Evolutionary conservation across 768 basidiomycete genomes (phyloP), one percentile per base, ranked within the genome.

Genomic region (Cyclocybe cylindracea): DNA sequence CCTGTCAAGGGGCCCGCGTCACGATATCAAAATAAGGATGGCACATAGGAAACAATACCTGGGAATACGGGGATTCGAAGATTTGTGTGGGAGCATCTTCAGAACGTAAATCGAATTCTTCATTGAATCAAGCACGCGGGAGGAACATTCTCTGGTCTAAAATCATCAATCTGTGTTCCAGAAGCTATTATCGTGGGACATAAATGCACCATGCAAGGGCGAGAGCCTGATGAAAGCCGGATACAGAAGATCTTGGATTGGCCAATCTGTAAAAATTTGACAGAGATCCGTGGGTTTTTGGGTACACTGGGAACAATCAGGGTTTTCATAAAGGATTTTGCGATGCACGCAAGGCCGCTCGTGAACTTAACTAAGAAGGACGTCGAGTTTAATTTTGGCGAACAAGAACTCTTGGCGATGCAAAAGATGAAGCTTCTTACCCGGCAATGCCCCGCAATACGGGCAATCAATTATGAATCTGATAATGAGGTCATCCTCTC

Each of bases 171-270:
- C 7, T 51, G 45, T n/a, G 46, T 43, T 24, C 10, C 40, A 44
- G 16, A 35, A 39, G 16, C 31, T 4, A 31, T 55, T 0, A 43
- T 58, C 10, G 57, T 61, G 1, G 57, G 73, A 0, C 70, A 77
- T 33, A 50, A 44, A 0, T 72, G 70, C 36, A 72, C 65, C 0
- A 66, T 63, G 10, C 59, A 72, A 5, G 73, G 75, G 0, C 50
- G 65, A 0, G n/a, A 66, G 0, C 68, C 71, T 0, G 62, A 74
- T 3, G 31, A 18, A 10, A 14, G 37, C 8, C 19, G 46, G 16
- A 37, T 60, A 11, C 50, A 53, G 39, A 70, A 69, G 24, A 63
- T 74, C 33, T 53, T 29, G 19, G 46, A 38, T n/a, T n/a, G n/a
- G n/a, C n/a, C n/a, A n/a, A n/a, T n/a, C n/a, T n/a, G n/a, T n/a